Evolutionary conservation across 345 rosid species (phyloP).

Genomic region (Eucalyptus pumila): DNA sequence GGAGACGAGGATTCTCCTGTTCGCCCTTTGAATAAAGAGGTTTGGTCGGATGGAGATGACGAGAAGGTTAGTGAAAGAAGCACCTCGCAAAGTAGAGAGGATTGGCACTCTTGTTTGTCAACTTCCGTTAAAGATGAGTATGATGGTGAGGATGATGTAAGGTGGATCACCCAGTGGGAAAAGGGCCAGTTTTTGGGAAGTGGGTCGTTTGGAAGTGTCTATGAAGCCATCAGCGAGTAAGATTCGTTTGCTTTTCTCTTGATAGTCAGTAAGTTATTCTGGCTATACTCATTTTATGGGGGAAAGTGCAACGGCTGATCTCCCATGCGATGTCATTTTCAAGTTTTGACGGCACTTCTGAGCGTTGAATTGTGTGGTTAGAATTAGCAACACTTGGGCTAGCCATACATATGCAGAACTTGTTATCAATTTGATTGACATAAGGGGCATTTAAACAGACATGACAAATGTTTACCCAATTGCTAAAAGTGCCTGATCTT

Average conservation of each 20-base stretch:
- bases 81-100: neutral
- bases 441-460: neutral
- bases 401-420: neutral
- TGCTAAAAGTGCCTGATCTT: neutral
- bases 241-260: neutral
- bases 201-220: conserved; percentile 26
- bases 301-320: neutral
- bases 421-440: neutral
- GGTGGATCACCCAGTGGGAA: conserved; percentile 3
- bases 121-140: neutral
- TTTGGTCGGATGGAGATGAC: neutral
- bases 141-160: neutral
- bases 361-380: neutral
- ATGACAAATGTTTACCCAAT: neutral
- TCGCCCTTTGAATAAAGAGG: neutral
- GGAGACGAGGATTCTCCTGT: neutral
- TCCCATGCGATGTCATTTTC: neutral
- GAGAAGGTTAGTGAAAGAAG: neutral
- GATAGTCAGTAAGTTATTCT: too few species aligned
- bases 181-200: conserved; percentile 26
- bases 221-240: conserved; percentile 14
- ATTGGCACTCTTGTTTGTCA: neutral
- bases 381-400: neutral
- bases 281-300: neutral
- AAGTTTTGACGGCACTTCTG: neutral